phyloP scores from a whole-genome alignment of 1,139 yeast species.

The Saccharomyces hybrid region DNA sequence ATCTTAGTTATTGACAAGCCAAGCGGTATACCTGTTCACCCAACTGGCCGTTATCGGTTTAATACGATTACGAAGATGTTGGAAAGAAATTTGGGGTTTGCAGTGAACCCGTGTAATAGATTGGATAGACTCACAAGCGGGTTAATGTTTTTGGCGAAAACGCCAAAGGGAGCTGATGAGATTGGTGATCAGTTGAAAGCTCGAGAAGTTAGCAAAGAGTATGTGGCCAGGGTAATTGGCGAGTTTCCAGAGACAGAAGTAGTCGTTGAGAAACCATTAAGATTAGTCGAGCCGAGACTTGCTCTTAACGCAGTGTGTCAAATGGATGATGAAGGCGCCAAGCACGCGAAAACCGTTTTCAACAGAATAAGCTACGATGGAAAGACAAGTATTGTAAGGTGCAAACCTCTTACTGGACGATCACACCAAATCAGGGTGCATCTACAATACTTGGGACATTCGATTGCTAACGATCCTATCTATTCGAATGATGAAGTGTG shows the following conservation, averaged over 20 bases:
- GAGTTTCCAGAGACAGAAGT: conserved; percentile 58
- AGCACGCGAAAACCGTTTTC: conserved; percentile 47
- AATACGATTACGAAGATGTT: conserved; percentile 81
- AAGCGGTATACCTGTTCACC: conserved; percentile 92
- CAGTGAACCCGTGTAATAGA: conserved; percentile 84
- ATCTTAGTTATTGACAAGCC: conserved; percentile 88
- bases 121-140: conserved; percentile 91
- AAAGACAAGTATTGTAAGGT: conserved; percentile 61
- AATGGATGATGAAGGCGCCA: conserved; percentile 50
- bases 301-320: conserved; percentile 58
- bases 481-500: conserved; percentile 68
- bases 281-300: conserved; percentile 68
- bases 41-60: conserved; percentile 85
- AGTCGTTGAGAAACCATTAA: conserved; percentile 59
- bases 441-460: conserved; percentile 75
- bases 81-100: conserved; percentile 54
- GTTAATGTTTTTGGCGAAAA: conserved; percentile 84
- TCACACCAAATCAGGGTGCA: conserved; percentile 95
- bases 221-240: conserved; percentile 82
- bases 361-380: conserved; percentile 39
- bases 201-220: conserved; percentile 70
- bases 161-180: conserved; percentile 68
- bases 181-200: conserved; percentile 70
- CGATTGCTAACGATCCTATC: conserved; percentile 92
- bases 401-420: conserved; percentile 83